Conservation (phyloP, 2,329 filamentous ascomycete genomes). For the Penicillium rolfsii region DNA sequence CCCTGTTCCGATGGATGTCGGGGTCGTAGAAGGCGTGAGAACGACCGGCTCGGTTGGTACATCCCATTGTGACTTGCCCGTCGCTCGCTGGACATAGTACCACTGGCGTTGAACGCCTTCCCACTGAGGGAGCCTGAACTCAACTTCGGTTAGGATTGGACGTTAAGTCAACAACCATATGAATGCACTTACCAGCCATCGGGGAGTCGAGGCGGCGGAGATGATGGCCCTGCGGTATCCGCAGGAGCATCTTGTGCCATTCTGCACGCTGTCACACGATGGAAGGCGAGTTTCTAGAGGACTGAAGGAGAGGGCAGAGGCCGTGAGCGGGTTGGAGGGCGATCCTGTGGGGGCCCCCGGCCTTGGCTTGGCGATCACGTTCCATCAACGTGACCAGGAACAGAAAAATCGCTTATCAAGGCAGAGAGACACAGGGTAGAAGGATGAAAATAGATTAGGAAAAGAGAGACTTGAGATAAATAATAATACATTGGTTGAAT, state of each 20-base stretch:
- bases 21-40: conserved; percentile 41
- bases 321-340: conserved; percentile 1
- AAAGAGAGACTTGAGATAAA: not conserved
- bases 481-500: not conserved
- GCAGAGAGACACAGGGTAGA: not conserved
- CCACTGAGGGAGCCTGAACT: conserved; percentile 44
- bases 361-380: conserved; percentile 26
- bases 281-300: not conserved
- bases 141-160: conserved; percentile 11
- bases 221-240: conserved; percentile 44
- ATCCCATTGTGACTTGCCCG: conserved; percentile 46
- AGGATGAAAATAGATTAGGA: too few species aligned
- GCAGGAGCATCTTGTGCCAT: conserved; percentile 39
- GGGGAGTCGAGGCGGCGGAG: conserved; percentile 42
- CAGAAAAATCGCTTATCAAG: not conserved
- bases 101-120: conserved; percentile 43
- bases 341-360: conserved; percentile 29
- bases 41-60: conserved; percentile 46
- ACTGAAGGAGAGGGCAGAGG: not conserved
- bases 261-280: conserved; percentile 8
- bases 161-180: not conserved
- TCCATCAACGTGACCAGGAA: conserved; percentile 5
- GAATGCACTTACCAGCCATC: conserved; percentile 42
- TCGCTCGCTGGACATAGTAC: conserved; percentile 47
- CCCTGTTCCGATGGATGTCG: conserved; percentile 33